Evolutionary conservation across 768 basidiomycete species (phyloP).

Genomic region (Mrakia frigida): DNA sequence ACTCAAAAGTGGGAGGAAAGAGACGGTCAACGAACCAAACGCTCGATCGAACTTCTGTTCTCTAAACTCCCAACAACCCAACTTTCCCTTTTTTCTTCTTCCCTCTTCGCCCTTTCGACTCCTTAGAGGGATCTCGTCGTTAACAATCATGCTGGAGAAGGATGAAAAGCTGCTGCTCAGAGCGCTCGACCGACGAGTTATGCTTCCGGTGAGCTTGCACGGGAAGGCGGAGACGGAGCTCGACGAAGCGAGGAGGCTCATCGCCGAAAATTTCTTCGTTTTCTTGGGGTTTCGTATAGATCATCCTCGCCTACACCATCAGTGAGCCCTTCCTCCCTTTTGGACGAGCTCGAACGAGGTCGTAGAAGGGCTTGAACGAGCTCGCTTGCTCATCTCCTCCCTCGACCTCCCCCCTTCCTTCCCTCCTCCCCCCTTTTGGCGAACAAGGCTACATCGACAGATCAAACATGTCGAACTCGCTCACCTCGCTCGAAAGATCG

Average conservation of each 20-base stretch:
- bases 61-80: background rate
- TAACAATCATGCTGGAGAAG: constrained; percentile 9
- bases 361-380: background rate
- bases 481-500: constrained; percentile 29
- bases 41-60: background rate
- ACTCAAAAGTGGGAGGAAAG: background rate
- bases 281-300: background rate
- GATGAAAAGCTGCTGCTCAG: constrained; percentile 9
- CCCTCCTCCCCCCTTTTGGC: background rate
- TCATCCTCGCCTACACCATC: constrained; percentile 27
- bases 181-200: constrained; percentile 22
- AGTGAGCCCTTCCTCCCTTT: constrained; percentile 10
- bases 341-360: background rate
- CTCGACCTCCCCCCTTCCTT: background rate
- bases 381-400: background rate
- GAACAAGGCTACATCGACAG: constrained; percentile 32
- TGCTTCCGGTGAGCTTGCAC: background rate
- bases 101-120: background rate
- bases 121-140: background rate
- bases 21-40: background rate
- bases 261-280: background rate
- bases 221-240: background rate
- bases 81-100: too few relatives aligned
- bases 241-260: background rate
- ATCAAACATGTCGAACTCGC: constrained; percentile 26